phyloP scores from a whole-genome alignment of 148 eudicot genomes.

The Drosera capensis region DNA sequence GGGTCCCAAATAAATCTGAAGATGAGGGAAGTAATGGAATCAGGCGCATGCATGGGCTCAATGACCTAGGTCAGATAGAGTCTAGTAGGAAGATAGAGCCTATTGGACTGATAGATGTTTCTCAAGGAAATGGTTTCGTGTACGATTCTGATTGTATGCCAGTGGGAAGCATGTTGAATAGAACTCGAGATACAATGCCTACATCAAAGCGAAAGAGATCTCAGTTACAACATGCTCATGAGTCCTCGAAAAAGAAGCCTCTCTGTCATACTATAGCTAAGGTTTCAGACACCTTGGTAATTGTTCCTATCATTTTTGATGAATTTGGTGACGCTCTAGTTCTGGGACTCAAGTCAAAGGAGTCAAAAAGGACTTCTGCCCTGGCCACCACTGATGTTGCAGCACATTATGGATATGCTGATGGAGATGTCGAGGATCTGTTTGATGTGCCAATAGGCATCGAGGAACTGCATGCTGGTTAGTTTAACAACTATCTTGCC shows the following conservation, averaged over 20 bases:
- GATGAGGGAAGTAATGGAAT: constrained; percentile 77
- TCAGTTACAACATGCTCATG: constrained; percentile 39
- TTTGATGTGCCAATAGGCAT: constrained; percentile 51
- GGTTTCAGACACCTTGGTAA: constrained; percentile 50
- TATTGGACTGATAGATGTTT: constrained; percentile 12
- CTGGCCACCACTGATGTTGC: constrained; percentile 12
- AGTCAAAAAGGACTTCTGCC: constrained; percentile 18
- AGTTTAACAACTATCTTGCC: not conserved
- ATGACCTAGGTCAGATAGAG: constrained; percentile 49
- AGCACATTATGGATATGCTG: constrained; percentile 19
- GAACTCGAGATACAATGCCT: constrained; percentile 19
- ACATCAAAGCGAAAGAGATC: constrained; percentile 51
- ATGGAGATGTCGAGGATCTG: constrained; percentile 29
- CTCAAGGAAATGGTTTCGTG: constrained; percentile 4
- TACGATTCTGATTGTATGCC: constrained; percentile 7
- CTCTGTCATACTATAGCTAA: constrained; percentile 52
- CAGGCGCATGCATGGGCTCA: constrained; percentile 81
- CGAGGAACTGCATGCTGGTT: constrained; percentile 42
- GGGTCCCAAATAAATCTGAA: constrained; percentile 71
- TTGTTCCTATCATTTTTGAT: constrained; percentile 55
- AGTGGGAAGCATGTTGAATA: constrained; percentile 11
- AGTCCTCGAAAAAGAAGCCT: constrained; percentile 43
- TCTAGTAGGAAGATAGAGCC: constrained; percentile 8
- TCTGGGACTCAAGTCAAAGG: constrained; percentile 26
- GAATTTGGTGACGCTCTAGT: constrained; percentile 30